These are phyloP conservation scores for Epichloe elymi DNA, from an alignment of 2,329 filamentous ascomycete species.

Conservation along the genomic window DNA sequence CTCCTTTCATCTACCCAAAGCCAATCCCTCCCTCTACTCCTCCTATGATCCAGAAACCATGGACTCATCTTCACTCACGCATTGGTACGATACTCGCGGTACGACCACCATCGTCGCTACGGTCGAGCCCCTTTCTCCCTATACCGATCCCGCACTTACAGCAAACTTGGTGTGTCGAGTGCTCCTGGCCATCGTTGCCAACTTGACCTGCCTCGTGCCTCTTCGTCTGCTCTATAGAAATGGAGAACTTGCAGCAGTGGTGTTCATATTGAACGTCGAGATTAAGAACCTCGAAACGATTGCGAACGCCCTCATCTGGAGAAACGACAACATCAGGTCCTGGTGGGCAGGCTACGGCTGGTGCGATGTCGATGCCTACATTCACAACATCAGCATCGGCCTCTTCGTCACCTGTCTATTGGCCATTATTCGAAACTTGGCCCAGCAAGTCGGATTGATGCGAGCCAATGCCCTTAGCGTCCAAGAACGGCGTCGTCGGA, in stretches of 20 bases:
- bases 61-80: not conserved
- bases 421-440: slow-evolving; percentile 41
- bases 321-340: slow-evolving; percentile 30
- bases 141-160: slow-evolving; percentile 18
- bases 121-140: slow-evolving; percentile 7
- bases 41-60: not conserved
- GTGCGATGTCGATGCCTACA: slow-evolving; percentile 39
- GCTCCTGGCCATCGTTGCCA: slow-evolving; percentile 30
- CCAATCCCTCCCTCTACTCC: not conserved
- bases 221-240: slow-evolving; percentile 36
- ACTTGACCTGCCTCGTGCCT: slow-evolving; percentile 36
- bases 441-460: slow-evolving; percentile 33
- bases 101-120: slow-evolving; percentile 1
- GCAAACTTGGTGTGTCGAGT: slow-evolving; percentile 38
- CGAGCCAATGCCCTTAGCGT: slow-evolving; percentile 26
- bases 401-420: slow-evolving; percentile 38
- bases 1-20: not conserved
- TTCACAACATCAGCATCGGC: slow-evolving; percentile 32
- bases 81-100: not conserved
- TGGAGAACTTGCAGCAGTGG: slow-evolving; percentile 39
- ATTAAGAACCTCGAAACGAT: slow-evolving; percentile 35
- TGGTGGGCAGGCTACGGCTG: slow-evolving; percentile 41
- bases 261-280: slow-evolving; percentile 33
- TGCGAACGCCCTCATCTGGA: slow-evolving; percentile 41
- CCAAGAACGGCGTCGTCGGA: slow-evolving; percentile 28